These are phyloP conservation scores for Cyphellophora europaea DNA, from an alignment of 2,329 filamentous ascomycete species.

Conservation along the genomic window DNA sequence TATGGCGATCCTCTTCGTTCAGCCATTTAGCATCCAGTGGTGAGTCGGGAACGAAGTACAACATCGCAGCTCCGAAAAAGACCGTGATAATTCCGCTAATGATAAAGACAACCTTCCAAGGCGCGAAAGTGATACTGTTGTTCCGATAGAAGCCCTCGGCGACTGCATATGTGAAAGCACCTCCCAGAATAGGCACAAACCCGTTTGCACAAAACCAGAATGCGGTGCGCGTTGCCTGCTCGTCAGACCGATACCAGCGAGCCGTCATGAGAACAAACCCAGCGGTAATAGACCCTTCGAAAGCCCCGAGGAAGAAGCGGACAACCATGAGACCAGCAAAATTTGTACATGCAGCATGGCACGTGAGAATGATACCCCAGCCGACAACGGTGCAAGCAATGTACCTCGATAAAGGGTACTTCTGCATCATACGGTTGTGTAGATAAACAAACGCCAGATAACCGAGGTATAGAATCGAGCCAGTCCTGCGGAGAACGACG, in stretches of 20 bases:
- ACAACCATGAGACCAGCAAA: conserved; percentile 34
- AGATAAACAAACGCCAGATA: conserved; percentile 35
- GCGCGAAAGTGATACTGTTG: conserved; percentile 2
- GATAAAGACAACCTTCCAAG: conserved; percentile 48
- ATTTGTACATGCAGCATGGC: conserved; percentile 44
- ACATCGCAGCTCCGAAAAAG: conserved; percentile 13
- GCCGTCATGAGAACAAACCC: conserved; percentile 42
- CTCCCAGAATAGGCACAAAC: conserved; percentile 50
- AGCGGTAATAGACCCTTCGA: conserved; percentile 40
- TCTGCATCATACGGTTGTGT: conserved; percentile 20
- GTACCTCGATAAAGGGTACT: conserved; percentile 33
- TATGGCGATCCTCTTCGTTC: conserved; percentile 28
- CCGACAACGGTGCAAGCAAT: conserved; percentile 47
- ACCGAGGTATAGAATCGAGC: conserved; percentile 29
- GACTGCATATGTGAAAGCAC: too few relatives aligned
- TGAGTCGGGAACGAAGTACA: conserved; percentile 38
- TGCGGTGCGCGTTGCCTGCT: conserved; percentile 47
- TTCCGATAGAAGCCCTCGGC: conserved; percentile 1
- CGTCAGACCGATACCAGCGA: conserved; percentile 38
- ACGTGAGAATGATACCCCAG: conserved; percentile 39
- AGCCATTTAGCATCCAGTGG: conserved; percentile 37
- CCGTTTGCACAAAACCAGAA: conserved; percentile 51
- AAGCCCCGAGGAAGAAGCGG: conserved; percentile 37
- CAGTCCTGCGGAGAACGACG: conserved; percentile 12
- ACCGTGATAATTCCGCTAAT: conserved; percentile 23